Percentiles rank a stretch among this genome's conserved stretches.
Evolutionary conservation across 2,329 filamentous ascomycete species (phyloP).

Genomic region (Trichoderma gracile): DNA sequence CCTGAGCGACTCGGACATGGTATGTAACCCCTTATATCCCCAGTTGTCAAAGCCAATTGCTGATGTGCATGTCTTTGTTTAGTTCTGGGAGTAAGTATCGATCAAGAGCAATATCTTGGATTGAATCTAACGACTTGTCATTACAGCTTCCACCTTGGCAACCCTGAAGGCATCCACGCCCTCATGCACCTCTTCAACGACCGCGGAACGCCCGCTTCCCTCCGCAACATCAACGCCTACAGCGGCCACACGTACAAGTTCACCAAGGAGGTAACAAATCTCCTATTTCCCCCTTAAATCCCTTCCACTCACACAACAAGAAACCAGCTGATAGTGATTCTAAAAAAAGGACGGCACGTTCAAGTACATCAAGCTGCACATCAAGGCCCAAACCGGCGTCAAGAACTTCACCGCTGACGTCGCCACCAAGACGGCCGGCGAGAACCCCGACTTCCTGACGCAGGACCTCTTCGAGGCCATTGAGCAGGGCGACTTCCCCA

Average conservation of each 20-base stretch:
- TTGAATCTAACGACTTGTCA: conserved; percentile 20
- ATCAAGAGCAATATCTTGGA: conserved; percentile 21
- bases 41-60: not conserved
- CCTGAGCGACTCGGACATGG: conserved; percentile 46
- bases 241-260: conserved; percentile 52
- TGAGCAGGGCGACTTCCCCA: conserved; percentile 46
- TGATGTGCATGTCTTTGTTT: conserved; percentile 1
- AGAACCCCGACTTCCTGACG: conserved; percentile 54
- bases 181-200: conserved; percentile 55
- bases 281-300: not conserved
- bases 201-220: conserved; percentile 49
- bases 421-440: conserved; percentile 39
- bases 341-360: conserved; percentile 44
- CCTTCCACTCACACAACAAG: not conserved
- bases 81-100: conserved; percentile 16
- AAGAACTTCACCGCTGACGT: conserved; percentile 47
- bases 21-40: not conserved
- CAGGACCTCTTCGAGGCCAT: conserved; percentile 45
- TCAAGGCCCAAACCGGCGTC: conserved; percentile 50
- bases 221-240: conserved; percentile 49
- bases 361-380: conserved; percentile 52
- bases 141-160: conserved; percentile 38
- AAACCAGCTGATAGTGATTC: no score
- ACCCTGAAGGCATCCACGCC: conserved; percentile 52
- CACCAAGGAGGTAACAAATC: conserved; percentile 35